These are phyloP conservation scores for Pleurotus eryngii DNA, from an alignment of 768 basidiomycete genomes.

Conservation along the genomic window DNA sequence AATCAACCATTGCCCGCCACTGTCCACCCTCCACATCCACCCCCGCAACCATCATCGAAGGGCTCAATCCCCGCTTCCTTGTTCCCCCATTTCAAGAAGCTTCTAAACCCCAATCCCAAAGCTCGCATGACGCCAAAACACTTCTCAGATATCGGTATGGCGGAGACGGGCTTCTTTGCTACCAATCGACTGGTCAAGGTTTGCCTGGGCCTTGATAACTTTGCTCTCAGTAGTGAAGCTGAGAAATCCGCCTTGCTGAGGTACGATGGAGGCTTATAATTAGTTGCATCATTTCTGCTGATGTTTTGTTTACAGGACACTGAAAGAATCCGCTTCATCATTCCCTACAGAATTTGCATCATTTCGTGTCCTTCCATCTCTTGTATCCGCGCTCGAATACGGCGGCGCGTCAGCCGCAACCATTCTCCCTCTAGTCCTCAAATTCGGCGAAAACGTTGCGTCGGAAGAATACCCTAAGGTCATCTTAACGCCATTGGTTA, in stretches of 20 bases:
- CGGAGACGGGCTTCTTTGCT: constrained; percentile 79
- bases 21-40: constrained; percentile 69
- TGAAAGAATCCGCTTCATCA: constrained; percentile 75
- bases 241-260: constrained; percentile 75
- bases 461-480: constrained; percentile 65
- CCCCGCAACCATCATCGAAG: constrained; percentile 70
- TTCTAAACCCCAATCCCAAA: constrained; percentile 87
- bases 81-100: constrained; percentile 80
- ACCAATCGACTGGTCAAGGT: constrained; percentile 82
- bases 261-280: constrained; percentile 30
- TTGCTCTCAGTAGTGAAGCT: constrained; percentile 73
- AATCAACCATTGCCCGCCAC: constrained; percentile 67
- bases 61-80: constrained; percentile 73
- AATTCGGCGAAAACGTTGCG: constrained; percentile 69
- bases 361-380: constrained; percentile 83
- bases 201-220: constrained; percentile 82
- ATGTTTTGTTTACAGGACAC: constrained; percentile 39
- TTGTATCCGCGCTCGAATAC: constrained; percentile 74
- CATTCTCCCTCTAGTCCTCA: constrained; percentile 82
- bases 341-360: constrained; percentile 86
- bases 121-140: constrained; percentile 69
- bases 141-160: constrained; percentile 82
- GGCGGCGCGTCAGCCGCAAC: constrained; percentile 73
- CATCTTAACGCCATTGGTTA: constrained; percentile 77
- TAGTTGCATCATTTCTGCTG: constrained; percentile 1